phyloP scores from a whole-genome alignment of 2,329 filamentous ascomycete genomes.

The Diaporthe citri region DNA sequence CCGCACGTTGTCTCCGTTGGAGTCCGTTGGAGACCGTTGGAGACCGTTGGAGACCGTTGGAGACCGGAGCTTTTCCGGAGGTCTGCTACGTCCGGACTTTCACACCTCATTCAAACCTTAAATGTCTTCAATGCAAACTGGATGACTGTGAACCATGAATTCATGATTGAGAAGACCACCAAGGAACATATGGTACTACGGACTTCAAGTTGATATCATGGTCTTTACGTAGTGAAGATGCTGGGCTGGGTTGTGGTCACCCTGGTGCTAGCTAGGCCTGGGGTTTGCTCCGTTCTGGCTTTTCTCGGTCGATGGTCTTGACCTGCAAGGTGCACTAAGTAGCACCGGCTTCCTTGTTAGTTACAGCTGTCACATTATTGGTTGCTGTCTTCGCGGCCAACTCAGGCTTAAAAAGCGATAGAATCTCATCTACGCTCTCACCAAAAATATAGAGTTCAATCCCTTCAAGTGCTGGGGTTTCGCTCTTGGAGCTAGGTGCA shows the following conservation, averaged over 20 bases:
- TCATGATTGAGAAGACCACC: not conserved
- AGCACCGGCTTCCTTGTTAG: not conserved
- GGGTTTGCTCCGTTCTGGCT: not conserved
- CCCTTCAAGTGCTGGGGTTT: not conserved
- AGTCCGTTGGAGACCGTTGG: not conserved
- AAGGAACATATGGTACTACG: too few species aligned
- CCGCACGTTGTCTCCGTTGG: not conserved
- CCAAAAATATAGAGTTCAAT: not conserved
- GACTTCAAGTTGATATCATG: not conserved
- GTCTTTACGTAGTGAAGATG: not conserved
- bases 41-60: not conserved
- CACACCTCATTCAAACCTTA: not conserved
- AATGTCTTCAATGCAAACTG: not conserved
- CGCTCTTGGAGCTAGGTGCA: not conserved
- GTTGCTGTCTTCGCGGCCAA: not conserved
- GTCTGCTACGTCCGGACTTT: not conserved
- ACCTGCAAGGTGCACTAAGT: not conserved
- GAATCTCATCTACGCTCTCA: not conserved
- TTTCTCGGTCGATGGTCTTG: not conserved
- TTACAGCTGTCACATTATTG: not conserved
- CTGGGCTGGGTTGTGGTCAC: not conserved
- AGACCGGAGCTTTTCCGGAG: not conserved
- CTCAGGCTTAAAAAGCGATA: not conserved
- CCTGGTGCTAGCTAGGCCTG: not conserved
- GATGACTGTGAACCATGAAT: not conserved